Evolutionary conservation across 345 rosid genomes (phyloP).

Genomic region (Gossypium anomalum): DNA sequence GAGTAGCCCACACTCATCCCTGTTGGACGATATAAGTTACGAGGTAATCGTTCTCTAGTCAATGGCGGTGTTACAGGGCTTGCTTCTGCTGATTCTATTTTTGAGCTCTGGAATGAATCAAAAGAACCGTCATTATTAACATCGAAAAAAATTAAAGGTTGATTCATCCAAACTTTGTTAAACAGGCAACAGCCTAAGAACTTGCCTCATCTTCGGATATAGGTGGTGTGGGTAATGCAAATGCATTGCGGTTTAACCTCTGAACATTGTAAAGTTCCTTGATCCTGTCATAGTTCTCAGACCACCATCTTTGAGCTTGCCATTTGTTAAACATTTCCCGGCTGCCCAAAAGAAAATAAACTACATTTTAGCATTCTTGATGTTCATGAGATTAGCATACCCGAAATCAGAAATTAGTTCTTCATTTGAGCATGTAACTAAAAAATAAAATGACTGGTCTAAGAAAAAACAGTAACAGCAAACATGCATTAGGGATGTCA

Average conservation of each 20-base stretch:
- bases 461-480: not conserved
- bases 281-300: slow-evolving; percentile 89
- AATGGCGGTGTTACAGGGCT: slow-evolving; percentile 86
- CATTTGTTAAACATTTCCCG: slow-evolving; percentile 92
- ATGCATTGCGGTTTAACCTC: slow-evolving; percentile 90
- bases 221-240: slow-evolving; percentile 87
- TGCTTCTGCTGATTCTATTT: slow-evolving; percentile 69
- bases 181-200: slow-evolving; percentile 2
- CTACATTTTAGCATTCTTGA: slow-evolving; percentile 18
- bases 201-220: slow-evolving; percentile 94
- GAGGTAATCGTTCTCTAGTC: slow-evolving; percentile 70
- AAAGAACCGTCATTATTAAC: not conserved
- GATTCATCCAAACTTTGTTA: not conserved
- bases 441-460: not conserved
- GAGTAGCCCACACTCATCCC: slow-evolving; percentile 59
- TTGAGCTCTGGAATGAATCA: slow-evolving; percentile 44
- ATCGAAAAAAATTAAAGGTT: not conserved
- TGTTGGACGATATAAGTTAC: slow-evolving; percentile 61
- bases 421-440: not conserved
- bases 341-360: slow-evolving; percentile 40
- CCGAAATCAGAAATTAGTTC: not conserved
- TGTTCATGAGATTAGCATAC: slow-evolving; percentile 5
- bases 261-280: slow-evolving; percentile 98
- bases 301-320: slow-evolving; percentile 99
- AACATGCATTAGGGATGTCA: not conserved